Conservation (phyloP, 169 alveolate genomes). For the Plasmodium berghei region DNA sequence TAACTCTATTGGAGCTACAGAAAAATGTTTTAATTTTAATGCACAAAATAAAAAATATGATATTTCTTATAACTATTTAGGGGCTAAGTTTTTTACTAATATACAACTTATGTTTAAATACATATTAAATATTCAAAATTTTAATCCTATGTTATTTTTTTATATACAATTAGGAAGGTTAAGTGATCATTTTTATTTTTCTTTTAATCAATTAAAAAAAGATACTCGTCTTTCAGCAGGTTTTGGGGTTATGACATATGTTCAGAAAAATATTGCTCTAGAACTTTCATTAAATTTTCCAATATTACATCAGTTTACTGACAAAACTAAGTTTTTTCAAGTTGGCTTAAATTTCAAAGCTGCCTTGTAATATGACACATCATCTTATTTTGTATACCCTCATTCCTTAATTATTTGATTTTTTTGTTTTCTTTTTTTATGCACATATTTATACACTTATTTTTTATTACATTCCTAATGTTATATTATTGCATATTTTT, state of each 20-base stretch:
- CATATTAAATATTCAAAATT: conserved; percentile 33
- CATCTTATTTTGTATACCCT: no score
- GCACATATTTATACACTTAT: not conserved
- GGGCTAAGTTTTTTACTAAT: conserved; percentile 57
- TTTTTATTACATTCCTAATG: no score
- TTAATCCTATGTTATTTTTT: conserved; percentile 53
- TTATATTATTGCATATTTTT: no score
- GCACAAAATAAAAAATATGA: conserved; percentile 22
- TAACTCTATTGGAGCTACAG: conserved; percentile 41
- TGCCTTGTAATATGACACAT: not conserved
- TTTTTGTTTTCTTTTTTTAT: not conserved
- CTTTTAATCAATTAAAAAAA: conserved; percentile 27
- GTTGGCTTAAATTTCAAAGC: conserved; percentile 68
- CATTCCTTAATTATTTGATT: not conserved
- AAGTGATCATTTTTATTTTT: conserved; percentile 12
- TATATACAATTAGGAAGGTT: conserved; percentile 63
- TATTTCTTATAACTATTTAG: conserved; percentile 50
- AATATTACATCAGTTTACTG: conserved; percentile 16
- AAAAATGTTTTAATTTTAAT: conserved; percentile 23
- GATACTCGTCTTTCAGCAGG: conserved; percentile 50
- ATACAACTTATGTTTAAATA: conserved; percentile 51
- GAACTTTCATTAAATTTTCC: conserved; percentile 61
- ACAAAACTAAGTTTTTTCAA: conserved; percentile 58
- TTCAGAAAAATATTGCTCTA: conserved; percentile 57
- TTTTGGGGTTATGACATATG: conserved; percentile 64